Evolutionary conservation across 2,329 filamentous ascomycete genomes (phyloP), one percentile per base, ranked within the genome.

Genomic region (Aspergillus sp.): DNA sequence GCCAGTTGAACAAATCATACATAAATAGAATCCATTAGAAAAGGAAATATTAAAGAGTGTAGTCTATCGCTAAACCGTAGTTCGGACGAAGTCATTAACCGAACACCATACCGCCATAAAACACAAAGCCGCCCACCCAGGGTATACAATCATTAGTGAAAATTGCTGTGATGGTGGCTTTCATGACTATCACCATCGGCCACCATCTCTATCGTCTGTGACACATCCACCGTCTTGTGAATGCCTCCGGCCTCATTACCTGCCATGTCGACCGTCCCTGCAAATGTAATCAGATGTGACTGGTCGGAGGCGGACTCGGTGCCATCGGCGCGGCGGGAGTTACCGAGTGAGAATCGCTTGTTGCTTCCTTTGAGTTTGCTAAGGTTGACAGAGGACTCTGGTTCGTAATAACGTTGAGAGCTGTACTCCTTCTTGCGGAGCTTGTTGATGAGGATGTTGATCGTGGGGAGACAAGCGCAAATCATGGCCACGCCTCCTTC

Each of bases 401-500:
- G 65, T 47, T 68, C 58, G 57, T 73, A 70, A 63, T 74, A 74
- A 23, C 60, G 64, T 47, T 71, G 65, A 3, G 71, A 70, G n/a
- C 66, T 65, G 65, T 71, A 70, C 58, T 59, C 61, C 23, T 68
- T 61, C 55, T 64, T 69, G 56, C 63, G 64, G 39, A 71, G 61
- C 47, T 72, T 66, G 48, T 58, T 58, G 41, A 73, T 53, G 17
- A 74, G 56, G 59, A 73, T 67, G 58, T 74, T 76, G 10, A 76
- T 53, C 1, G 70, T 67, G 1, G 74, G 74, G 5, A 77, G 70
- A 65, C 74, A 77, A 21, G 74, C 74, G 58, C 74, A 77, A 58
- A 77, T 76, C 25, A 77, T 58, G 5, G 73, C 74, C 45, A 77
- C 62, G 50, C 72, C 74, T 32, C 70, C 74, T 64, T 77, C 74